phyloP scores from a whole-genome alignment of 495 filamentous ascomycete species.

The Penicillium coprophilum region DNA sequence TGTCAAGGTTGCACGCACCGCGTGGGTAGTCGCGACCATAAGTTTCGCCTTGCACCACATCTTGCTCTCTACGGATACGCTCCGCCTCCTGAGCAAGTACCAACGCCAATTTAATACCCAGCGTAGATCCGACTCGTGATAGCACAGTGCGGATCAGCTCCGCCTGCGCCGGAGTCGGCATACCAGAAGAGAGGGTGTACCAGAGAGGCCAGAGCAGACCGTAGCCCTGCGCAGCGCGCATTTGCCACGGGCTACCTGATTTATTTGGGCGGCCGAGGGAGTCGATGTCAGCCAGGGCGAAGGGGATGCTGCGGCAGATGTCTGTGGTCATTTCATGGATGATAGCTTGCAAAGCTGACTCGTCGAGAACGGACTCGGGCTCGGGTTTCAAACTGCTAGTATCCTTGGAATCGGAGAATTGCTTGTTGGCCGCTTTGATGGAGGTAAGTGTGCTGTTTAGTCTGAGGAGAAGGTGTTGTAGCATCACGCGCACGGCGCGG shows the following conservation, averaged over 20 bases:
- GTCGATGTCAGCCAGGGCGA: constrained; percentile 40
- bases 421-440: constrained; percentile 11
- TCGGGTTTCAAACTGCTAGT: background rate
- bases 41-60: background rate
- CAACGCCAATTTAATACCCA: constrained; percentile 43
- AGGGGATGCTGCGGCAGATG: constrained; percentile 44
- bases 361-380: constrained; percentile 9
- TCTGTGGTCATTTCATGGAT: constrained; percentile 44
- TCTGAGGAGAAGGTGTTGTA: constrained; percentile 34
- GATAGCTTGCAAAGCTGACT: constrained; percentile 15
- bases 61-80: constrained; percentile 3
- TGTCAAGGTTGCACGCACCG: background rate
- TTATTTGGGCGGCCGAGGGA: constrained; percentile 30
- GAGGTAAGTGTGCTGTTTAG: constrained; percentile 27
- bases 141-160: constrained; percentile 34
- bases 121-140: constrained; percentile 29
- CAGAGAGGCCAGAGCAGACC: constrained; percentile 46
- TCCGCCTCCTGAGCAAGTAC: constrained; percentile 35
- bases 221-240: constrained; percentile 39
- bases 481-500: constrained; percentile 39
- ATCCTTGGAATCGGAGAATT: background rate
- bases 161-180: constrained; percentile 36
- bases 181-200: constrained; percentile 39
- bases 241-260: constrained; percentile 13
- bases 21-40: background rate